Conservation (phyloP, 352 stramenopile species). For the Pythium monospermum region DNA sequence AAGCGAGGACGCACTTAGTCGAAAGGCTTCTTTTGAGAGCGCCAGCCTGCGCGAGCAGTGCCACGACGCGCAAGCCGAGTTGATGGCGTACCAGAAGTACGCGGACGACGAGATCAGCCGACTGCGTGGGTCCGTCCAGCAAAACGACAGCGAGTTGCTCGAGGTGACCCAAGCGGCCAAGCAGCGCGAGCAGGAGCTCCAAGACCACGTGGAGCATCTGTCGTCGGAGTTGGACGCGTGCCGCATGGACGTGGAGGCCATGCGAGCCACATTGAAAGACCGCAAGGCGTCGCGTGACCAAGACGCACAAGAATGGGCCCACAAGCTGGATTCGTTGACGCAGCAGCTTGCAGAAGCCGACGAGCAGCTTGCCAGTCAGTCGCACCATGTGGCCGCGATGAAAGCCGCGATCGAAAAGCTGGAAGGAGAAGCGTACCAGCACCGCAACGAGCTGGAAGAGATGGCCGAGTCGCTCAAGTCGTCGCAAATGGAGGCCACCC, state of each 20-base stretch:
- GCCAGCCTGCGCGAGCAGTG: conserved; percentile 38
- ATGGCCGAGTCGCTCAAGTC: conserved; percentile 49
- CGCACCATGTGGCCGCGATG: conserved; percentile 29
- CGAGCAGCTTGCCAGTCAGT: conserved; percentile 4
- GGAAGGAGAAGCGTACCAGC: conserved; percentile 44
- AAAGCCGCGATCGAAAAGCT: conserved; percentile 42
- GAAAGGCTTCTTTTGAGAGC: conserved; percentile 28
- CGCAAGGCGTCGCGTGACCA: conserved; percentile 1
- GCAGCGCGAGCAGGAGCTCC: conserved; percentile 26
- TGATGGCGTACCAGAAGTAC: conserved; percentile 46
- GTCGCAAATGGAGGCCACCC: conserved; percentile 41
- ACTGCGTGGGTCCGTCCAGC: conserved; percentile 32
- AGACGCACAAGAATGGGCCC: conserved; percentile 16
- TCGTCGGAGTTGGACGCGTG: conserved; percentile 26
- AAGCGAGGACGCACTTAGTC: conserved; percentile 31
- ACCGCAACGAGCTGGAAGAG: conserved; percentile 42
- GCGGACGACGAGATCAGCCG: conserved; percentile 49
- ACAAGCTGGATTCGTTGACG: conserved; percentile 23
- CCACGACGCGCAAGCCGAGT: conserved; percentile 39
- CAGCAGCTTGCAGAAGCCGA: conserved; percentile 21
- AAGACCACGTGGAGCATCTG: conserved; percentile 25
- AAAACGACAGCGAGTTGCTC: conserved; percentile 31
- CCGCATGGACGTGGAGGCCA: conserved; percentile 1
- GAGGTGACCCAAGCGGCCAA: conserved; percentile 23
- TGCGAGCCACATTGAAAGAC: conserved; percentile 13